Base-by-base conservation (phyloP, 352 stramenopile genomes). In the Thalassiosira oceanica region DNA sequence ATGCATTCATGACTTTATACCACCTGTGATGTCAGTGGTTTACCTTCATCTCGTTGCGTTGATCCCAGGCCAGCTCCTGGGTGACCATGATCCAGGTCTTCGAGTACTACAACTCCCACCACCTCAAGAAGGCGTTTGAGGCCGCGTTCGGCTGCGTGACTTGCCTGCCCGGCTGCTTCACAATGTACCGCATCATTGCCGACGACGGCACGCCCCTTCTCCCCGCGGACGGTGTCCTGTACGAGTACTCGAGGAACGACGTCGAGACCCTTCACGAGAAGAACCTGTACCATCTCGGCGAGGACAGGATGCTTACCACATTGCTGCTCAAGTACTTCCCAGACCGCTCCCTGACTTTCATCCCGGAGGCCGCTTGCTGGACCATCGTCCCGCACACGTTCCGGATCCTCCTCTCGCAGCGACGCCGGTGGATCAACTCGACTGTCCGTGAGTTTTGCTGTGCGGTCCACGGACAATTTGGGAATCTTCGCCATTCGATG, bases 1-100 rank as follows among this genome's bases (percentile, higher is more conserved):
- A n/a, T n/a, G n/a, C n/a, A n/a, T n/a, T n/a, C n/a, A n/a, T n/a
- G n/a, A n/a, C n/a, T n/a, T n/a, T n/a, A n/a, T n/a, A n/a, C n/a
- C n/a, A n/a, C n/a, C n/a, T n/a, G n/a, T n/a, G n/a, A n/a, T n/a
- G n/a, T n/a, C n/a, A n/a, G n/a, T n/a, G n/a, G n/a, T n/a, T n/a
- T n/a, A n/a, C n/a, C n/a, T n/a, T n/a, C n/a, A n/a, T n/a, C n/a
- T n/a, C n/a, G n/a, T n/a, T n/a, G n/a, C n/a, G n/a, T n/a, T n/a
- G n/a, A n/a, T n/a, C n/a, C n/a, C n/a, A n/a, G n/a, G 26, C 72
- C 8, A 26, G 52, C 3, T 66, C 36, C 10, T 83, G 72, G 72
- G 73, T 85, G 1, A 85, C 76, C 2, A 82, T 82, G 69, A 78
- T 84, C 45, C 77, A 85, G 65, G 77, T 85, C 0, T 85, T 82